Percentiles rank a stretch among this genome's conserved stretches.
Evolutionary conservation across 2,329 filamentous ascomycete genomes (phyloP).

Genomic region (Elsinoe necatrix): DNA sequence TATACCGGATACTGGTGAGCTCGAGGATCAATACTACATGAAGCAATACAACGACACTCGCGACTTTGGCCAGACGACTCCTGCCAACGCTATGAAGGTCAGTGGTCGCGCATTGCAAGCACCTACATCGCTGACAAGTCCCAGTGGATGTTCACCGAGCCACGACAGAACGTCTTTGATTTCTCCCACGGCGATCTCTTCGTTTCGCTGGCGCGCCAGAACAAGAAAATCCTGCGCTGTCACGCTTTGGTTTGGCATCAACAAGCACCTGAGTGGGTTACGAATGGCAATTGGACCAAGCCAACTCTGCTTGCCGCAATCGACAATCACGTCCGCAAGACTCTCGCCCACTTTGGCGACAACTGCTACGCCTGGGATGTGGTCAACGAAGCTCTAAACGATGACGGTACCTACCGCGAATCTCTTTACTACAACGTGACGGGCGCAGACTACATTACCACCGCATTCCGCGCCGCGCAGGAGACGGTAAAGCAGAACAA

Average conservation of each 20-base stretch:
- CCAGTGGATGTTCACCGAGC: slow-evolving; percentile 58
- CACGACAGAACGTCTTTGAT: slow-evolving; percentile 47
- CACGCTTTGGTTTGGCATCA: slow-evolving; percentile 52
- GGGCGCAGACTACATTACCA: slow-evolving; percentile 48
- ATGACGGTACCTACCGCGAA: slow-evolving; percentile 47
- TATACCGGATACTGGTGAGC: slow-evolving; percentile 36
- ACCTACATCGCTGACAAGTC: background rate
- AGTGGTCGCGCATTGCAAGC: background rate
- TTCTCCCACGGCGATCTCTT: slow-evolving; percentile 49
- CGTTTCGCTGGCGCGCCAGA: slow-evolving; percentile 32
- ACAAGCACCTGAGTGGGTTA: slow-evolving; percentile 48
- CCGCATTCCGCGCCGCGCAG: slow-evolving; percentile 50
- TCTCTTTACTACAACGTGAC: slow-evolving; percentile 49
- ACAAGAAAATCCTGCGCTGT: slow-evolving; percentile 48
- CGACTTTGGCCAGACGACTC: slow-evolving; percentile 58
- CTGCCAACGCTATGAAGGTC: slow-evolving; percentile 53
- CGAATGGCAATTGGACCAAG: slow-evolving; percentile 46
- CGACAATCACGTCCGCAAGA: slow-evolving; percentile 53
- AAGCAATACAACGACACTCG: slow-evolving; percentile 45
- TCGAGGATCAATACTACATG: slow-evolving; percentile 48
- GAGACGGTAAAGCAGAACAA: slow-evolving; percentile 47
- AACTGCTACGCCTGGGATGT: slow-evolving; percentile 59
- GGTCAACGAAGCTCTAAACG: slow-evolving; percentile 55
- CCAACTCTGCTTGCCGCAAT: slow-evolving; percentile 49
- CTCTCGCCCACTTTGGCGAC: slow-evolving; percentile 50